Evolutionary conservation across 2,329 filamentous ascomycete species (phyloP).

Genomic region (Alternaria infectoria): DNA sequence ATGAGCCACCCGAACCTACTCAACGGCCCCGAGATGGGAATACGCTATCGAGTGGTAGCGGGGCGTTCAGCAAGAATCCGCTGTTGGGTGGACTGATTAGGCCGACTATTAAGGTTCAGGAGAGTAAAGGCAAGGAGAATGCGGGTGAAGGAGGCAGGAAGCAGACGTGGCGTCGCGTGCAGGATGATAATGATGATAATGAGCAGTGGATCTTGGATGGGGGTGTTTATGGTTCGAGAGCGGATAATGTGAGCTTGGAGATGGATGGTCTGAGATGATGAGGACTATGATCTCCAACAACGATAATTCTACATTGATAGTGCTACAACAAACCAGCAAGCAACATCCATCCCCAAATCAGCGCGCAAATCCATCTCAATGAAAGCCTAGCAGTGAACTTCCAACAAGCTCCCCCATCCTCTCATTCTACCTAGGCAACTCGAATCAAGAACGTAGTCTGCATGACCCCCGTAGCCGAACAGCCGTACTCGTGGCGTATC

Average conservation of each 20-base stretch:
- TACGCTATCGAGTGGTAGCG: constrained; percentile 48
- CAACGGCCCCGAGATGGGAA: constrained; percentile 30
- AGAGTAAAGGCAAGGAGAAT: constrained; percentile 59
- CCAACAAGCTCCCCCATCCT: background rate
- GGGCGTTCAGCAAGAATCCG: constrained; percentile 73
- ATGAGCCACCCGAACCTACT: constrained; percentile 52
- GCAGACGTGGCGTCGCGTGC: constrained; percentile 57
- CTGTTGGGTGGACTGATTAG: constrained; percentile 69
- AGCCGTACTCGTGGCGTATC: background rate
- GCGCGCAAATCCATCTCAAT: background rate
- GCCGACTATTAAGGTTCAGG: constrained; percentile 62
- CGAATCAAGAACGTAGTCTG: background rate
- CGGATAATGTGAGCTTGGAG: constrained; percentile 23
- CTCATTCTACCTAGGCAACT: background rate
- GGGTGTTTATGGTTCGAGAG: constrained; percentile 52
- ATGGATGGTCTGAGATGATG: constrained; percentile 17
- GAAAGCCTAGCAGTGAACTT: background rate
- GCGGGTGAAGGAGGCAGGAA: constrained; percentile 45
- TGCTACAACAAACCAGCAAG: background rate
- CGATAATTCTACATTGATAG: background rate
- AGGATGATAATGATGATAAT: constrained; percentile 61
- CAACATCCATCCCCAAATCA: background rate
- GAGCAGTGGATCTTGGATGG: constrained; percentile 62
- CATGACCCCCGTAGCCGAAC: background rate
- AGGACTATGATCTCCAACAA: too few relatives aligned